phyloP scores from a whole-genome alignment of 306 rosid genomes.

The Spatholobus suberectus region DNA sequence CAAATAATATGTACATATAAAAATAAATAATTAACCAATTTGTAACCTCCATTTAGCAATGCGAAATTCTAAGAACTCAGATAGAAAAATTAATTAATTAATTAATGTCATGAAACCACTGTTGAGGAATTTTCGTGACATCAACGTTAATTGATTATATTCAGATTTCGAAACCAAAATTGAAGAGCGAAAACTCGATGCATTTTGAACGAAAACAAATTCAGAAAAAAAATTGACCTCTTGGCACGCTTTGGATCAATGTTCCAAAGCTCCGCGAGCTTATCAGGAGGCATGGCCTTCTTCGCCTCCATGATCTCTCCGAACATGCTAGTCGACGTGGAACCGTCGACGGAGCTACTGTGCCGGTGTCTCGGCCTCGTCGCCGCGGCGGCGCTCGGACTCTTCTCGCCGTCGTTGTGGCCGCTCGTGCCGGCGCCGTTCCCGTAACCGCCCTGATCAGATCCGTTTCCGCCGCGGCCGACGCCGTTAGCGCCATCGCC shows the following conservation, averaged over 20 bases:
- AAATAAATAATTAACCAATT: background rate
- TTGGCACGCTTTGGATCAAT: slow-evolving; percentile 98
- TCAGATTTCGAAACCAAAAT: background rate
- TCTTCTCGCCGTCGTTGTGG: slow-evolving; percentile 64
- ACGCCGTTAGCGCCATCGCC: slow-evolving; percentile 42
- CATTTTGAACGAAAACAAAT: slow-evolving; percentile 22
- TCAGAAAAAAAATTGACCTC: slow-evolving; percentile 60
- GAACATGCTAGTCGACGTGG: slow-evolving; percentile 69
- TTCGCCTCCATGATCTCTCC: slow-evolving; percentile 97
- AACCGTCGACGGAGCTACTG: slow-evolving; percentile 85
- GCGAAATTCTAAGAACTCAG: background rate
- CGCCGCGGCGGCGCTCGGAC: slow-evolving; percentile 20
- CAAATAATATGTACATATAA: background rate
- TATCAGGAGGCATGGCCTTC: slow-evolving; percentile 99
- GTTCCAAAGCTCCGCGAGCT: slow-evolving; percentile 97
- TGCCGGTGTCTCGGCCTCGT: slow-evolving; percentile 75
- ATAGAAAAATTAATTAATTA: background rate
- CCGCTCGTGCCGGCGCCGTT: slow-evolving; percentile 49
- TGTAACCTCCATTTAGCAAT: background rate
- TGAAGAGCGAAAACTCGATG: background rate
- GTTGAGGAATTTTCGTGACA: background rate
- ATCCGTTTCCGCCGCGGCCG: slow-evolving; percentile 47
- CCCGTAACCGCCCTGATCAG: slow-evolving; percentile 59
- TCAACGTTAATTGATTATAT: background rate
- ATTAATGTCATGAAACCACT: background rate